Evolutionary conservation across 352 stramenopile genomes (phyloP).

Genomic region (Ophiocytium majus): DNA sequence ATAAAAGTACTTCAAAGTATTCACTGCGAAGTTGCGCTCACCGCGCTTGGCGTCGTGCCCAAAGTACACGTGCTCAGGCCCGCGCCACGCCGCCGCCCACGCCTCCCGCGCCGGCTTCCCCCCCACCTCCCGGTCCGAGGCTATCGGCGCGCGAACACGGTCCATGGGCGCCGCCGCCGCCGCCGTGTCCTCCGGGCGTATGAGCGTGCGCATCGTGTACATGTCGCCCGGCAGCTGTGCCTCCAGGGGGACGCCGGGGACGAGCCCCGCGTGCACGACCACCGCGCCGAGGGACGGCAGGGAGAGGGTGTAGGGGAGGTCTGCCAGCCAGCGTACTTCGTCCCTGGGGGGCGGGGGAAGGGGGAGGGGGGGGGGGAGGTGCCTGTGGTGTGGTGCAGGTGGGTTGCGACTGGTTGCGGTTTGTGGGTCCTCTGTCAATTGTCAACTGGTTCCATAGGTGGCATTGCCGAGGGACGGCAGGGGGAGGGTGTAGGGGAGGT

Average conservation of each 20-base stretch:
- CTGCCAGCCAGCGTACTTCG: constrained; percentile 42
- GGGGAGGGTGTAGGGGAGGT: neutral
- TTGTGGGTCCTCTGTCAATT: neutral
- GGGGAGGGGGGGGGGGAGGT: neutral
- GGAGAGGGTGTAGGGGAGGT: constrained; percentile 52
- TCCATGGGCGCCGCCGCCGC: neutral
- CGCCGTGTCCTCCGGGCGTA: neutral
- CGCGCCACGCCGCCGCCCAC: constrained; percentile 42
- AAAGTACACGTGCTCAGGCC: constrained; percentile 46
- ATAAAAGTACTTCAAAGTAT: too few relatives aligned
- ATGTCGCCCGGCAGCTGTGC: constrained; percentile 34
- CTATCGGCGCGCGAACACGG: neutral
- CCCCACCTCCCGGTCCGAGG: neutral
- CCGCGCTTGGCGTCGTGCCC: constrained; percentile 41
- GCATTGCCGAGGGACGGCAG: constrained; percentile 6
- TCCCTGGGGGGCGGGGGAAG: constrained; percentile 27
- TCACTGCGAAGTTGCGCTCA: constrained; percentile 1
- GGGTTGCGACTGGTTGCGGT: neutral
- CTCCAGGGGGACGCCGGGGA: constrained; percentile 45
- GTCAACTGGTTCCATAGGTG: neutral
- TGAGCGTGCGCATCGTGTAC: constrained; percentile 44
- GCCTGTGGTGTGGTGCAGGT: constrained; percentile 22
- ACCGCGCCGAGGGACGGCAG: constrained; percentile 43
- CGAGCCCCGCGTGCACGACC: constrained; percentile 55
- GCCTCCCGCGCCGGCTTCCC: constrained; percentile 23